Evolutionary conservation across 2,329 filamentous ascomycete species (phyloP), one percentile per base, ranked within the genome.

Genomic region (Huntiella omanensis): DNA sequence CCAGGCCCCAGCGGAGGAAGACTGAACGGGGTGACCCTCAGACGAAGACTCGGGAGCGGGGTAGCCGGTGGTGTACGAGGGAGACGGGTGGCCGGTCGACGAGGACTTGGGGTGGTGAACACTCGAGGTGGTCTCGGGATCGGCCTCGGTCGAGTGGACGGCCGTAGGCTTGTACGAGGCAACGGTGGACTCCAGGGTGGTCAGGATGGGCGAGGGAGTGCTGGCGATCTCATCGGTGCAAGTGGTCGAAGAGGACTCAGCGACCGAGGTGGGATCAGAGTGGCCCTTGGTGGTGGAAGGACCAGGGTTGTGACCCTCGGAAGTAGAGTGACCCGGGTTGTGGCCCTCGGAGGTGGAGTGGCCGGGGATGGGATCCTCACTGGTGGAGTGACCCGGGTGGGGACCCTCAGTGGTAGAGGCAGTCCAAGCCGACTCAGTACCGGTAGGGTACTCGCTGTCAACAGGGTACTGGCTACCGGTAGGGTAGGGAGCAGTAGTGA

Each of bases 181-280:
- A 7, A 49, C 47, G 34, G 43, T 46, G 17, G 42, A 46, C 19
- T 43, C 43, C 5, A 49, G 37, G 10, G 47, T 46, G 7, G 47
- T 42, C 22, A 49, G 34, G 12, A 49, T 32, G 15, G 43, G 47
- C 19, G 43, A 49, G 10, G 47, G 43, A 12, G 47, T 49, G 13
- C 37, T 38, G 39, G 45, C 15, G 16, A 33, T n/a, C 5, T 10
- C 34, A 32, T 28, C 35, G 15, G 33, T 17, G 36, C 36, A 46
- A n/a, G 16, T 33, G 36, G 40, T 16, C 22, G 17, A 28, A 33
- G 40, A 15, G 33, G 37, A 33, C 13, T 40, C 32, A 17, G 13
- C 37, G 12, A 42, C 41, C 16, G 16, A 39, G 35, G 15, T 33
- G 17, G 40, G 15, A 17, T 10, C 15, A 11, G 13, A 35, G 40